Evolutionary conservation across 768 basidiomycete genomes (phyloP).

Genomic region (Lanmaoa rubissima): DNA sequence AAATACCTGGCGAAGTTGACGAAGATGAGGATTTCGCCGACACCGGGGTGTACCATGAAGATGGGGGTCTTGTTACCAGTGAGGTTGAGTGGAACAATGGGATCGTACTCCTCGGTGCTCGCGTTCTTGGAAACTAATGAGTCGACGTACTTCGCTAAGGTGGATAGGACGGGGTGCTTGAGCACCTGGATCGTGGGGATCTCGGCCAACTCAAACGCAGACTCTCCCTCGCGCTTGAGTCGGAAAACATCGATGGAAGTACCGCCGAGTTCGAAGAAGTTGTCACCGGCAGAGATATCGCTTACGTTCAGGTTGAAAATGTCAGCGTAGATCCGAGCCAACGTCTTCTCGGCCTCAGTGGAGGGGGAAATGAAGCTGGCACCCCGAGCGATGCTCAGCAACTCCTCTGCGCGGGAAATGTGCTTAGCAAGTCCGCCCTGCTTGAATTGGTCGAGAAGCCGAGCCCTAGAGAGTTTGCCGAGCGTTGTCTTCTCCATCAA

Average conservation of each 20-base stretch:
- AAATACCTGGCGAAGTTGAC: slow-evolving; percentile 42
- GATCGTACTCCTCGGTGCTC: slow-evolving; percentile 34
- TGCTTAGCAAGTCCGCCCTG: slow-evolving; percentile 34
- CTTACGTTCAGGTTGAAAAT: slow-evolving; percentile 29
- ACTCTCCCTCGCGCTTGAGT: slow-evolving; percentile 29
- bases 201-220: slow-evolving; percentile 28
- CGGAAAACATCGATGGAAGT: slow-evolving; percentile 40
- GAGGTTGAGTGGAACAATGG: slow-evolving; percentile 40
- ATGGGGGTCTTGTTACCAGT: slow-evolving; percentile 41
- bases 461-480: slow-evolving; percentile 44
- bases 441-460: slow-evolving; percentile 36
- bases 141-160: slow-evolving; percentile 31
- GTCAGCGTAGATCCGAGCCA: slow-evolving; percentile 31
- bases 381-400: slow-evolving; percentile 23
- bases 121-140: slow-evolving; percentile 24
- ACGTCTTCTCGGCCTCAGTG: slow-evolving; percentile 26
- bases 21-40: slow-evolving; percentile 42
- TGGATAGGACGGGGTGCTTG: slow-evolving; percentile 32
- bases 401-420: slow-evolving; percentile 28
- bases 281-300: slow-evolving; percentile 25
- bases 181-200: slow-evolving; percentile 42
- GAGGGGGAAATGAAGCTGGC: slow-evolving; percentile 22
- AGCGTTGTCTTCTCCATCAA: slow-evolving; percentile 43
- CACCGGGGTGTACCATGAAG: slow-evolving; percentile 45
- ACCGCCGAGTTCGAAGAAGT: slow-evolving; percentile 40